These are phyloP conservation scores for Omphalotus guepiniiformis DNA, from an alignment of 768 basidiomycete species.

Conservation along the genomic window DNA sequence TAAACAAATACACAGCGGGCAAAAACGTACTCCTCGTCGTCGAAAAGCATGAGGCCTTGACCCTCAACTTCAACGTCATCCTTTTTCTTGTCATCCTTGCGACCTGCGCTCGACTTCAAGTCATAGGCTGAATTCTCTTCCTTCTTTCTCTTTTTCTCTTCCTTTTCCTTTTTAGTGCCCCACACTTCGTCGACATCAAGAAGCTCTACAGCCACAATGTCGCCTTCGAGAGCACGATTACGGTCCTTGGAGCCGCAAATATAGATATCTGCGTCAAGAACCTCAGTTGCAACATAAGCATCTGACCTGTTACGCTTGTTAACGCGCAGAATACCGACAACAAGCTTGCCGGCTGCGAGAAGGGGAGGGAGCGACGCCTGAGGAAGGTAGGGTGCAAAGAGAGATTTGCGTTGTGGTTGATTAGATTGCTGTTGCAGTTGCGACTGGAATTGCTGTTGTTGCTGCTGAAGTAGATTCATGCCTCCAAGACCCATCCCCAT, in stretches of 20 bases:
- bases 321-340: constrained; percentile 94
- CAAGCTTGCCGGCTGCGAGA: constrained; percentile 93
- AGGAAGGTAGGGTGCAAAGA: constrained; percentile 98
- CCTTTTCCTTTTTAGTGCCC: constrained; percentile 99
- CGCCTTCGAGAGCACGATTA: constrained; percentile 96
- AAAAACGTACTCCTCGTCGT: constrained; percentile 83
- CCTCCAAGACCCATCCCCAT: constrained; percentile 85
- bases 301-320: constrained; percentile 99
- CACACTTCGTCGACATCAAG: constrained; percentile 97
- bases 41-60: constrained; percentile 93
- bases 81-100: constrained; percentile 99
- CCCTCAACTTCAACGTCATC: constrained; percentile 99
- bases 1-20: constrained; percentile 10
- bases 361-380: constrained; percentile 96
- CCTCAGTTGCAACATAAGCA: constrained; percentile 97
- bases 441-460: constrained; percentile 92
- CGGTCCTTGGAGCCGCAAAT: constrained; percentile 99
- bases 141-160: constrained; percentile 99
- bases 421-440: constrained; percentile 90
- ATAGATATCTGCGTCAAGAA: constrained; percentile 97
- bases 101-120: constrained; percentile 62
- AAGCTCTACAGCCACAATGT: constrained; percentile 96
- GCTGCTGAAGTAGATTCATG: constrained; percentile 84
- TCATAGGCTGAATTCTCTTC: constrained; percentile 98
- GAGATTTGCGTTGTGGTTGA: constrained; percentile 94